Percentiles rank a stretch among this genome's conserved stretches.
Conservation (phyloP, 805 yeast species). For the Deakozyma indianensis region DNA sequence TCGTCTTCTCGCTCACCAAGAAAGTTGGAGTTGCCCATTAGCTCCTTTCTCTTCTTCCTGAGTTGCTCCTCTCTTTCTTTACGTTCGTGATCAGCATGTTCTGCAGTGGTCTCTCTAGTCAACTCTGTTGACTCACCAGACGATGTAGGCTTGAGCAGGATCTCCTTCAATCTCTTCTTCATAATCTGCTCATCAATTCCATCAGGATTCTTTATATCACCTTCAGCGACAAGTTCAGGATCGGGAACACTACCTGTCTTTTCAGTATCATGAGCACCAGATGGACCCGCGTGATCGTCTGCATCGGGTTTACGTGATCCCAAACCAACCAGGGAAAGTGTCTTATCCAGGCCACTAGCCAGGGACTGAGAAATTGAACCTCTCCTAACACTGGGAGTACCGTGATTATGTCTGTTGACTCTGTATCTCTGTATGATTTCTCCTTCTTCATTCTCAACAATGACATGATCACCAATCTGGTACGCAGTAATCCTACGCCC, state of each 20-base stretch:
- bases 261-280: slow-evolving; percentile 4
- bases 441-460: slow-evolving; percentile 85
- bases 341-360: slow-evolving; percentile 22
- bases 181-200: slow-evolving; percentile 2
- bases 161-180: slow-evolving; percentile 3
- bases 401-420: slow-evolving; percentile 40
- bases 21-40: slow-evolving; percentile 6
- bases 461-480: slow-evolving; percentile 59
- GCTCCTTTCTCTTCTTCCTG: slow-evolving; percentile 15
- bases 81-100: neutral
- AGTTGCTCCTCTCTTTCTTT: slow-evolving; percentile 8
- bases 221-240: slow-evolving; percentile 1
- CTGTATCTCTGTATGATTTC: slow-evolving; percentile 75
- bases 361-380: slow-evolving; percentile 2
- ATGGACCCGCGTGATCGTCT: neutral
- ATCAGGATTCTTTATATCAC: neutral
- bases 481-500: slow-evolving; percentile 46
- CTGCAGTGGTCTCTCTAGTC: neutral
- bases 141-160: neutral
- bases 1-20: slow-evolving; percentile 7
- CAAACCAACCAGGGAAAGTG: slow-evolving; percentile 36
- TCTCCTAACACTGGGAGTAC: slow-evolving; percentile 8
- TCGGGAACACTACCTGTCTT: neutral
- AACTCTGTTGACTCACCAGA: neutral
- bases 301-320: slow-evolving; percentile 4